Conservation (phyloP, 78 protist species). For the Dictyostelium intermedium region DNA sequence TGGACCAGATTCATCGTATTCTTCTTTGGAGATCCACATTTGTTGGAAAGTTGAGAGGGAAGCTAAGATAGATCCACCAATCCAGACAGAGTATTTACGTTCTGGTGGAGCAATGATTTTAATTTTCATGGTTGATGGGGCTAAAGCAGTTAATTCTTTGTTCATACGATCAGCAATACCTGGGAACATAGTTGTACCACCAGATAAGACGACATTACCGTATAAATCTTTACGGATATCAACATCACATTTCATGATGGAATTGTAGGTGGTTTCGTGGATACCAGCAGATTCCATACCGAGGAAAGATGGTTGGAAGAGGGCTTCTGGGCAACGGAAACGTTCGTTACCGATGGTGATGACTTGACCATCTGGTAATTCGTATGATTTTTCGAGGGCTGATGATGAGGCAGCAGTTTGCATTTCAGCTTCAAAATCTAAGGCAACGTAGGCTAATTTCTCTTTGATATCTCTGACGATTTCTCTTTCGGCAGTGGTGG, state of each 20-base stretch:
- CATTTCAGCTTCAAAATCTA: slow-evolving; percentile 92
- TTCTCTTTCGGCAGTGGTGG: slow-evolving; percentile 94
- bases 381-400: slow-evolving; percentile 90
- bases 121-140: slow-evolving; percentile 94
- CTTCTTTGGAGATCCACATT: slow-evolving; percentile 92
- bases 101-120: slow-evolving; percentile 97
- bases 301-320: slow-evolving; percentile 95
- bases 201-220: slow-evolving; percentile 95
- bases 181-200: slow-evolving; percentile 95
- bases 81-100: slow-evolving; percentile 88
- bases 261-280: slow-evolving; percentile 92
- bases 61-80: slow-evolving; percentile 94
- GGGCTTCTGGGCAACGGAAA: slow-evolving; percentile 95
- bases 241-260: slow-evolving; percentile 95
- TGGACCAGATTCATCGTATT: slow-evolving; percentile 95
- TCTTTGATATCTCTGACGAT: slow-evolving; percentile 94
- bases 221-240: slow-evolving; percentile 95
- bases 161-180: slow-evolving; percentile 94
- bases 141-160: slow-evolving; percentile 82
- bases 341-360: slow-evolving; percentile 93
- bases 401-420: slow-evolving; percentile 86
- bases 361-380: slow-evolving; percentile 92
- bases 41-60: slow-evolving; percentile 92
- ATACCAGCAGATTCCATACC: slow-evolving; percentile 95
- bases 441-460: slow-evolving; percentile 85